Conservation (phyloP, 441 rosid species). For the Populus hybrid region DNA sequence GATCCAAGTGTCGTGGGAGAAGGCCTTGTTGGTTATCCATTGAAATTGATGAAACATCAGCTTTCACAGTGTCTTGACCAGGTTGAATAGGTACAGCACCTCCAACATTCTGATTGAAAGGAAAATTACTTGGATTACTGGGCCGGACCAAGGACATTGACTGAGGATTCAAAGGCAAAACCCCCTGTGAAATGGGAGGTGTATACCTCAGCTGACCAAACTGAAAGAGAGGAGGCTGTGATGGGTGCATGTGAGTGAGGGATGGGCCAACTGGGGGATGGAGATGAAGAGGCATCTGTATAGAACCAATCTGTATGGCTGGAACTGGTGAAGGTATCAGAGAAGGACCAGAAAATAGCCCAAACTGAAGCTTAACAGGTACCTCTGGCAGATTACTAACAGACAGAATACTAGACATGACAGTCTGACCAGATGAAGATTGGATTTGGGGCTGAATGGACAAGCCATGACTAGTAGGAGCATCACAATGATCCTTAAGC, state of each 20-base stretch:
- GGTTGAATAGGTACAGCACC: conserved; percentile 42
- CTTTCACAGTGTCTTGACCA: conserved; percentile 40
- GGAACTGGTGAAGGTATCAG: conserved; percentile 91
- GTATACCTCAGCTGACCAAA: conserved; percentile 86
- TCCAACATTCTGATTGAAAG: conserved; percentile 53
- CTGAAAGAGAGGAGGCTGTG: conserved; percentile 82
- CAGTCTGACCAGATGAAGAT: conserved; percentile 46
- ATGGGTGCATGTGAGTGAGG: conserved; percentile 54
- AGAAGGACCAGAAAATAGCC: conserved; percentile 90
- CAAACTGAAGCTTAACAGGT: conserved; percentile 88
- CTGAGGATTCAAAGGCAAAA: conserved; percentile 67
- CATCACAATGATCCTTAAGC: conserved; percentile 35
- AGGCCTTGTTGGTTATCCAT: conserved; percentile 45
- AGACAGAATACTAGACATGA: conserved; percentile 35
- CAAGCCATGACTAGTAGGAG: conserved; percentile 33
- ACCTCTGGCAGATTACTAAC: conserved; percentile 53
- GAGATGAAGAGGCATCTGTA: conserved; percentile 98
- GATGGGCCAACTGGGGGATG: conserved; percentile 75
- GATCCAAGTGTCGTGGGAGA: conserved; percentile 45
- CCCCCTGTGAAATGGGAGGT: conserved; percentile 75
- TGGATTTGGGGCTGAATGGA: conserved; percentile 36
- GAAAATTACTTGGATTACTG: conserved; percentile 39
- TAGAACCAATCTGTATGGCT: conserved; percentile 98
- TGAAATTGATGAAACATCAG: conserved; percentile 35
- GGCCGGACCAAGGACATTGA: conserved; percentile 56